These are phyloP conservation scores for Penicillium sclerotiorum DNA, from an alignment of 2,329 filamentous ascomycete genomes.

Conservation along the genomic window DNA sequence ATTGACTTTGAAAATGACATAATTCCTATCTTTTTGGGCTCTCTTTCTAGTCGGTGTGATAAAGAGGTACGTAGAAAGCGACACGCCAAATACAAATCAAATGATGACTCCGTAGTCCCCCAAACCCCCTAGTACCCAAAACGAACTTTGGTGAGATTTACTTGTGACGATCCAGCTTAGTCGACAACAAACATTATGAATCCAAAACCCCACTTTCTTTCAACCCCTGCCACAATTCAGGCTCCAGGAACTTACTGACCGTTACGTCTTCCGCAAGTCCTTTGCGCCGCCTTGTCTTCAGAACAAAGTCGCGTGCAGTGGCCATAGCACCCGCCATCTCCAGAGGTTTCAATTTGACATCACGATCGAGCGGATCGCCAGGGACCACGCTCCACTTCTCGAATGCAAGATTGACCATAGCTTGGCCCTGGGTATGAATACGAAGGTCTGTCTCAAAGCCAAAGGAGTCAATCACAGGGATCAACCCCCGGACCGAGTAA, in stretches of 20 bases:
- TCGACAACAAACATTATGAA: conserved; percentile 42
- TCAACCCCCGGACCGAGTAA: conserved; percentile 85
- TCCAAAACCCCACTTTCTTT: conserved; percentile 88
- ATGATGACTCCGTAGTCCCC: conserved; percentile 15
- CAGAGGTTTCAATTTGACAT: conserved; percentile 77
- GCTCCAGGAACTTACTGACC: conserved; percentile 94
- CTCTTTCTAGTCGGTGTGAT: no score
- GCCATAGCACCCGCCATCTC: conserved; percentile 87
- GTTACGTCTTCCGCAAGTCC: conserved; percentile 93
- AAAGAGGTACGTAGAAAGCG: no score
- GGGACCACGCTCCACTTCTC: conserved; percentile 96
- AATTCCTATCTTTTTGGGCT: not conserved
- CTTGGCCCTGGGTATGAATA: conserved; percentile 92
- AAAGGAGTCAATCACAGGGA: conserved; percentile 96
- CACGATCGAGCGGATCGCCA: conserved; percentile 89
- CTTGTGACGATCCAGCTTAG: not conserved
- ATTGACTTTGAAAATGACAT: not conserved
- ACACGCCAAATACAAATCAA: conserved; percentile 9
- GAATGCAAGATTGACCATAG: conserved; percentile 88
- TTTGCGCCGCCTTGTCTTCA: conserved; percentile 93
- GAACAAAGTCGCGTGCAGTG: conserved; percentile 90
- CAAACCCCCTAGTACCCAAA: conserved; percentile 4
- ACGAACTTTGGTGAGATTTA: conserved; percentile 6
- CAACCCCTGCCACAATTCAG: conserved; percentile 84
- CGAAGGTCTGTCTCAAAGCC: conserved; percentile 97